A percentile compares a stretch with the other conserved stretches of the same genome.
These are phyloP conservation scores for Pleurotus citrinopileatus DNA, from an alignment of 768 basidiomycete genomes.

Conservation along the genomic window DNA sequence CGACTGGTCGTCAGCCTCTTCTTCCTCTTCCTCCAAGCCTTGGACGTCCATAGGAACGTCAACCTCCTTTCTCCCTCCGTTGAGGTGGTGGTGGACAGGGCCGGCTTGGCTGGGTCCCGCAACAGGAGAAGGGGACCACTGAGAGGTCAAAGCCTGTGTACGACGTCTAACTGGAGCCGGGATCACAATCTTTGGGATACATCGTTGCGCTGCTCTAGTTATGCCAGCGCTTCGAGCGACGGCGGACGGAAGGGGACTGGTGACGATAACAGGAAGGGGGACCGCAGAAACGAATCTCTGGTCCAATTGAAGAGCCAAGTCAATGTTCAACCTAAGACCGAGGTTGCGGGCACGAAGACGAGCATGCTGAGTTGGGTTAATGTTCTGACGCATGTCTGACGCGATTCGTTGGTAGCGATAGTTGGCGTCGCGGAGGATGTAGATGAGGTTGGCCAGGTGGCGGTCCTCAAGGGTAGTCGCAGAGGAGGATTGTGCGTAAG, in stretches of 20 bases:
- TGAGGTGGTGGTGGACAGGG: conserved; percentile 1
- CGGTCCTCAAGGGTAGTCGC: conserved; percentile 19
- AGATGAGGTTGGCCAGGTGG: conserved; percentile 33
- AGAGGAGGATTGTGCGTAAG: background rate
- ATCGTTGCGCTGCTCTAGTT: conserved; percentile 14
- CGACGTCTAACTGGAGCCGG: conserved; percentile 10
- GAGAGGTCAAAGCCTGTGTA: background rate
- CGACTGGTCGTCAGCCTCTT: conserved; percentile 22
- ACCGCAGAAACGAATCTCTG: conserved; percentile 33
- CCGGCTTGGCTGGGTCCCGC: background rate
- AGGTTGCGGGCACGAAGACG: conserved; percentile 41
- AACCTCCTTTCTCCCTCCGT: conserved; percentile 1
- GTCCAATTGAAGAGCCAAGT: conserved; percentile 37
- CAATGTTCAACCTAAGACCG: conserved; percentile 43
- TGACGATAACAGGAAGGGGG: conserved; percentile 32
- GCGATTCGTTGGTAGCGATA: conserved; percentile 37
- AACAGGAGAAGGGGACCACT: conserved; percentile 9
- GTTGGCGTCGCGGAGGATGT: conserved; percentile 42
- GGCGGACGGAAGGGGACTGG: conserved; percentile 13
- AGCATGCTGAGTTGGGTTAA: conserved; percentile 42
- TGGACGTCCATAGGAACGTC: background rate
- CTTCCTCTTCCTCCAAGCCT: conserved; percentile 9
- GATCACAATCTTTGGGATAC: conserved; percentile 11
- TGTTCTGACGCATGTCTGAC: conserved; percentile 29
- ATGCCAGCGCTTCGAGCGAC: conserved; percentile 7